phyloP scores from a whole-genome alignment of 176 grass and related monocot genomes.

The Cenchrus fungigraminus region DNA sequence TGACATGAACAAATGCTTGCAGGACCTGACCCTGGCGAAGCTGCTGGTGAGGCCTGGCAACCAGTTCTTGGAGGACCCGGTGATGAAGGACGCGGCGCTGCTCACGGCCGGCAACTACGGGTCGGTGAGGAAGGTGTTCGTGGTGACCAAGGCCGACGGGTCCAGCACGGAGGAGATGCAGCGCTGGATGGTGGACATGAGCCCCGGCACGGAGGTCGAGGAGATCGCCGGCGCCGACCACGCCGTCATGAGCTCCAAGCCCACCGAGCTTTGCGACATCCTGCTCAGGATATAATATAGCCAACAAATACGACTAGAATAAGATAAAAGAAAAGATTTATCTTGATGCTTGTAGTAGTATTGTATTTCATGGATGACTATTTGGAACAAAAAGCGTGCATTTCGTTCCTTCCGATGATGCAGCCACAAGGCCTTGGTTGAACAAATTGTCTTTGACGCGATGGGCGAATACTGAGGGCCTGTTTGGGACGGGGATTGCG shows the following conservation, averaged over 20 bases:
- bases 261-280: conserved; percentile 32
- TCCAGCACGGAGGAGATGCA: conserved; percentile 48
- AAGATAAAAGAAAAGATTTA: no score
- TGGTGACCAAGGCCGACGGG: conserved; percentile 48
- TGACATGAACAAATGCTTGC: not conserved
- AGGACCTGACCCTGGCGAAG: conserved; percentile 52
- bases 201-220: conserved; percentile 31
- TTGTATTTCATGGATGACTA: no score
- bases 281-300: conserved; percentile 21
- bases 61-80: conserved; percentile 21
- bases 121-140: conserved; percentile 39
- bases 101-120: conserved; percentile 41
- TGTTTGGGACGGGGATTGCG: no score
- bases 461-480: no score
- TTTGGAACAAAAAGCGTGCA: no score
- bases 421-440: no score
- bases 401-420: no score
- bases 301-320: not conserved
- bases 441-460: no score
- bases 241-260: conserved; percentile 53
- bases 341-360: no score
- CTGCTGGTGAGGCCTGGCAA: conserved; percentile 49
- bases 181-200: conserved; percentile 51
- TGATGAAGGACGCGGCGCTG: conserved; percentile 36
- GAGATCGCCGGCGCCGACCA: conserved; percentile 59